These are phyloP conservation scores for Globisporangium alternatum DNA, from an alignment of 352 stramenopile species.

Conservation along the genomic window DNA sequence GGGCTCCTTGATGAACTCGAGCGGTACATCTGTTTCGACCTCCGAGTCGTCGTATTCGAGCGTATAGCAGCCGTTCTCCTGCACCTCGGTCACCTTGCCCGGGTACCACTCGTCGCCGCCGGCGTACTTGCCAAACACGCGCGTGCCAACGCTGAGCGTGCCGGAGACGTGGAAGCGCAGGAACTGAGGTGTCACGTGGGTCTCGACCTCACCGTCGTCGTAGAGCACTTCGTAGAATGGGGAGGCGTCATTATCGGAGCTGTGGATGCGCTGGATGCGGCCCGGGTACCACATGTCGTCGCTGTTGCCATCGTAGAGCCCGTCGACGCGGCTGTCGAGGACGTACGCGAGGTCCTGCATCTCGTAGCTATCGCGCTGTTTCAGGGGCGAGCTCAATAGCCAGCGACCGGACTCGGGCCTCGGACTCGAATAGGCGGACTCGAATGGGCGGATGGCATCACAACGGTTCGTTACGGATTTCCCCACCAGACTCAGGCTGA, in stretches of 20 bases:
- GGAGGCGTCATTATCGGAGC: constrained; percentile 8
- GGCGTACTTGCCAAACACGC: constrained; percentile 65
- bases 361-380: background rate
- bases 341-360: constrained; percentile 21
- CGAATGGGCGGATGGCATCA: no score
- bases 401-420: no score
- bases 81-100: constrained; percentile 55
- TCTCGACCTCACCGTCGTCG: constrained; percentile 72
- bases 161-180: constrained; percentile 51
- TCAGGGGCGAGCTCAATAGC: background rate
- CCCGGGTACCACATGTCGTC: constrained; percentile 82
- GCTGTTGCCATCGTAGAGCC: constrained; percentile 75
- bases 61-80: constrained; percentile 63
- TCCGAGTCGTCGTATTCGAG: constrained; percentile 84
- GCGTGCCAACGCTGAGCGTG: constrained; percentile 75
- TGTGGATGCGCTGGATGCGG: constrained; percentile 34
- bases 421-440: no score
- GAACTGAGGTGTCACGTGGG: constrained; percentile 31
- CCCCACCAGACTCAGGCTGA: no score
- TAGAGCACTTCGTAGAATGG: constrained; percentile 61
- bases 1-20: constrained; percentile 53
- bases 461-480: no score
- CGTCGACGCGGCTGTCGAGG: constrained; percentile 67
- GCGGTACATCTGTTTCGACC: constrained; percentile 49
- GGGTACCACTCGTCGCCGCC: constrained; percentile 70